Conservation (phyloP, 1,284 basidiomycete species). For the Amylostereum chailletii region DNA sequence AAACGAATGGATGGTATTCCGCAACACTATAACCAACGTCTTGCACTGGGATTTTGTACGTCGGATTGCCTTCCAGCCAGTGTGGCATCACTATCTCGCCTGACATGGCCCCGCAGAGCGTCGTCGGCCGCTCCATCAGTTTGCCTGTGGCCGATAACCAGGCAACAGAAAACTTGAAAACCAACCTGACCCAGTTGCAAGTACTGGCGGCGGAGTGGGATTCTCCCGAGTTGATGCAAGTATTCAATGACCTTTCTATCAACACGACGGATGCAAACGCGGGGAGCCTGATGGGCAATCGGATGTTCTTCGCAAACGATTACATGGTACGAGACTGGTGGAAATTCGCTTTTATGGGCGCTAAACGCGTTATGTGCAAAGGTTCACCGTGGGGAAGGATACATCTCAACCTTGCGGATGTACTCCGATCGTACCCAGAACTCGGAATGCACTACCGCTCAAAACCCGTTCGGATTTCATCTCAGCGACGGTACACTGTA, state of each 20-base stretch:
- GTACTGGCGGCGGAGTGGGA: slow-evolving; percentile 37
- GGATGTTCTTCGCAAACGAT: slow-evolving; percentile 53
- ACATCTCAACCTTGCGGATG: slow-evolving; percentile 48
- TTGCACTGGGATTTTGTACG: slow-evolving; percentile 62
- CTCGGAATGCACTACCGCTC: slow-evolving; percentile 49
- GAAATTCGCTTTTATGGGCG: no score
- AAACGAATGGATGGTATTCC: slow-evolving; percentile 58
- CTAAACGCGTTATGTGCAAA: slow-evolving; percentile 10
- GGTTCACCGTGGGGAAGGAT: slow-evolving; percentile 41
- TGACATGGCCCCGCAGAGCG: slow-evolving; percentile 27
- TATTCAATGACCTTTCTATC: slow-evolving; percentile 26
- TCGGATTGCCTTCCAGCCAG: slow-evolving; percentile 2
- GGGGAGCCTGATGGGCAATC: slow-evolving; percentile 41
- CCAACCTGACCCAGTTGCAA: slow-evolving; percentile 38
- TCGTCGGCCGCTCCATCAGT: slow-evolving; percentile 44
- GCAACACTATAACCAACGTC: slow-evolving; percentile 43
- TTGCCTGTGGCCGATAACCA: slow-evolving; percentile 44
- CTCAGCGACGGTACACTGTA: slow-evolving; percentile 47
- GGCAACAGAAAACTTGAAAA: slow-evolving; percentile 40
- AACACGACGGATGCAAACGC: slow-evolving; percentile 35
- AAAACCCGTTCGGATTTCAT: slow-evolving; percentile 53
- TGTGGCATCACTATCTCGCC: background rate
- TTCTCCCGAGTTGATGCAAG: slow-evolving; percentile 28
- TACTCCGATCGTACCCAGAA: slow-evolving; percentile 45
- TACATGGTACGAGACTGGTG: slow-evolving; percentile 36